A percentile compares a stretch with the other conserved stretches of the same genome.
Evolutionary conservation across 2,329 filamentous ascomycete species (phyloP).

Genomic region (Pseudogymnoascus sp.): DNA sequence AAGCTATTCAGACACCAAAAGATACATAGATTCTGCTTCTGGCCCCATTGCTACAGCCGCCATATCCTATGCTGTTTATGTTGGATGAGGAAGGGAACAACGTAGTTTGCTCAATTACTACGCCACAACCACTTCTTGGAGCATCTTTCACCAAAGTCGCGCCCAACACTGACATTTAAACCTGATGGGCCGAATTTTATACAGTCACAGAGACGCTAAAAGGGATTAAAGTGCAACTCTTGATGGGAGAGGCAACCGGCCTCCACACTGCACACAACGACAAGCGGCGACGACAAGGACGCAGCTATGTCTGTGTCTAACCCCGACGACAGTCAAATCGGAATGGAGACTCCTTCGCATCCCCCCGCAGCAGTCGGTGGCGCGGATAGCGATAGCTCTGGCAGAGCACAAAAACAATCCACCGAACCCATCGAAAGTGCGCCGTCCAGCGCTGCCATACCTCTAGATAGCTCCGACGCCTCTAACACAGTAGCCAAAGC

Average conservation of each 20-base stretch:
- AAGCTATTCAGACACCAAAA: not conserved
- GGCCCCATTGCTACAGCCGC: not conserved
- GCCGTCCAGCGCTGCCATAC: not conserved
- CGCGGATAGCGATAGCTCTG: not conserved
- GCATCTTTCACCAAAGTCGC: not conserved
- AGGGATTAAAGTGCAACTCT: not conserved
- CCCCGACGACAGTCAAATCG: not conserved
- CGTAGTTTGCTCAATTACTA: constrained; percentile 7
- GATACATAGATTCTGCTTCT: not conserved
- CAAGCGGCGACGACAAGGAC: not conserved
- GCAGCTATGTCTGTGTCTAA: not conserved
- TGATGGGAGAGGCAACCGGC: constrained; percentile 1
- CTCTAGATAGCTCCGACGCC: not conserved
- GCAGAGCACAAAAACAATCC: not conserved
- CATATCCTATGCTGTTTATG: not conserved
- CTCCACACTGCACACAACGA: not conserved
- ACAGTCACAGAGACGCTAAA: not conserved
- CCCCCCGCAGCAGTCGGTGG: not conserved
- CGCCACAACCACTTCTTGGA: not conserved
- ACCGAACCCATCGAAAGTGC: not conserved
- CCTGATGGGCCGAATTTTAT: not conserved
- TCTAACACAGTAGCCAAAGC: not conserved
- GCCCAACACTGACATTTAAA: not conserved
- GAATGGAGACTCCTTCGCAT: not conserved
- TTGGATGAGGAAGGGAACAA: not conserved